Evolutionary conservation across 441 rosid genomes (phyloP).

Genomic region (Jatropha podagrica): DNA sequence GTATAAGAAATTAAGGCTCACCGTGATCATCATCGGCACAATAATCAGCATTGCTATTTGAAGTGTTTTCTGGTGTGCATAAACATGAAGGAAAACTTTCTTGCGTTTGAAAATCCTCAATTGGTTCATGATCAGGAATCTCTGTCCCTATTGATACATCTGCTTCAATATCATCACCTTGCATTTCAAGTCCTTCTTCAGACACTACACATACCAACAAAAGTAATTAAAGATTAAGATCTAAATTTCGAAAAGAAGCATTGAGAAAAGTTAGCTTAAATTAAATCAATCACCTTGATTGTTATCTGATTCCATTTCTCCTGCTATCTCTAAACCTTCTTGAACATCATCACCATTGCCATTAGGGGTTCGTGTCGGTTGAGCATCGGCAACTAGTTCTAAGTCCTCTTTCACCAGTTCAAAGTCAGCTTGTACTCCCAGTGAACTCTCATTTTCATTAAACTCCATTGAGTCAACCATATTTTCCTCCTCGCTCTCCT

Average conservation of each 20-base stretch:
- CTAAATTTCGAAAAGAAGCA: conserved; percentile 7
- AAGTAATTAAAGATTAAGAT: conserved; percentile 11
- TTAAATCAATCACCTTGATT: conserved; percentile 45
- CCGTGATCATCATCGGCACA: conserved; percentile 29
- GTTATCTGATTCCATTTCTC: conserved; percentile 24
- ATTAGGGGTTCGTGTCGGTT: conserved; percentile 20
- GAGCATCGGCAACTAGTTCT: conserved; percentile 30
- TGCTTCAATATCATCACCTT: conserved; percentile 55
- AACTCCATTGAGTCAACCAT: conserved; percentile 23
- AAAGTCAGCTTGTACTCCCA: conserved; percentile 20
- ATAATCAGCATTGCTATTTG: conserved; percentile 22
- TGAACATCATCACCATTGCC: conserved; percentile 24
- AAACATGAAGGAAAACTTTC: conserved; percentile 29
- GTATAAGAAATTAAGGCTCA: conserved; percentile 26
- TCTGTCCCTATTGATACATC: conserved; percentile 83
- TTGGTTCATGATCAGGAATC: conserved; percentile 73
- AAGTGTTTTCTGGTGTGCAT: conserved; percentile 30
- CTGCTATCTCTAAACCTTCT: conserved; percentile 24
- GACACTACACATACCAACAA: conserved; percentile 27
- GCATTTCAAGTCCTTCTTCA: conserved; percentile 39
- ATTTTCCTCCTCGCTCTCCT: conserved; percentile 30
- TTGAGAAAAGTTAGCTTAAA: neutral
- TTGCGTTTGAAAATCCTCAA: conserved; percentile 45
- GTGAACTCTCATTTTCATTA: conserved; percentile 26
- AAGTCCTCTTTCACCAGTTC: conserved; percentile 24